Evolutionary conservation across 2,329 filamentous ascomycete species (phyloP).

Genomic region (Aspergillus intermedius): DNA sequence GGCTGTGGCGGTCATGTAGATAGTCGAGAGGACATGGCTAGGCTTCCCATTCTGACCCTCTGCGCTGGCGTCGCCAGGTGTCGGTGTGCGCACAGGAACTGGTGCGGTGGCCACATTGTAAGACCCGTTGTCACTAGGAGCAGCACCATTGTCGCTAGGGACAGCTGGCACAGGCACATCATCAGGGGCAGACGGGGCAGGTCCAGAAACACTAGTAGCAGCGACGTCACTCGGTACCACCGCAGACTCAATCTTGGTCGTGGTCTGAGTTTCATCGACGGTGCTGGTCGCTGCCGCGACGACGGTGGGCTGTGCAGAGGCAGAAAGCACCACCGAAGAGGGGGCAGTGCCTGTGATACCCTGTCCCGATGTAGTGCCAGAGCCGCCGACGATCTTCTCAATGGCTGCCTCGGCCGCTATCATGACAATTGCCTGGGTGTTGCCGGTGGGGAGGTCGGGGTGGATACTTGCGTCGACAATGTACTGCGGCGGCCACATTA

Average conservation of each 20-base stretch:
- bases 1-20: not conserved
- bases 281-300: not conserved
- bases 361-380: not conserved
- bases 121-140: no score
- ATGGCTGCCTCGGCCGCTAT: constrained; percentile 56
- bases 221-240: no score
- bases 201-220: no score
- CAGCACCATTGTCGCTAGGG: no score
- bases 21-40: not conserved
- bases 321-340: not conserved
- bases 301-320: no score
- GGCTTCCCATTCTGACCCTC: not conserved
- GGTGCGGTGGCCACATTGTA: not conserved
- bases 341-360: not conserved
- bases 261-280: no score
- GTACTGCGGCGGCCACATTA: constrained; percentile 30
- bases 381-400: constrained; percentile 42
- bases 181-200: no score
- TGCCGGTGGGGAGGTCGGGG: constrained; percentile 61
- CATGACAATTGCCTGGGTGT: constrained; percentile 60
- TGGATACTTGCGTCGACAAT: constrained; percentile 64
- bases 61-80: not conserved
- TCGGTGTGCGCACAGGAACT: not conserved
- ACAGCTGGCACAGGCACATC: no score
- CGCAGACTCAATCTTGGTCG: no score